Base-by-base conservation (phyloP, 805 yeast species). In the Metschnikowia baotianmanensis region DNA sequence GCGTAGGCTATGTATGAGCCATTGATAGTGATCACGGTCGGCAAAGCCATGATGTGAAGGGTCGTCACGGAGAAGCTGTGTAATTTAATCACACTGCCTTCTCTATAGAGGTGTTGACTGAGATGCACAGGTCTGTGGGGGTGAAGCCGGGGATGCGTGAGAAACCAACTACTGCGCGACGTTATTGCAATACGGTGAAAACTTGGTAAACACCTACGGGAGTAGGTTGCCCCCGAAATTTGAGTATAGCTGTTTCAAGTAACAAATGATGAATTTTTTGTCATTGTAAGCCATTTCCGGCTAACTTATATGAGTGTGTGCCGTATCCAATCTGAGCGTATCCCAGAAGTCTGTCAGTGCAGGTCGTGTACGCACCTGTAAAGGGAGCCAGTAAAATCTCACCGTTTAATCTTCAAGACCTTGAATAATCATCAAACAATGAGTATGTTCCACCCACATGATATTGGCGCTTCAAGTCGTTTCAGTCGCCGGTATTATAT, bases 1-100 rank as follows among this genome's bases (percentile, higher is more conserved):
- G 86, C 78, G 43, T 76, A 65, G 2, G 95, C 86, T 28, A 89
- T 70, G 52, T 74, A 68, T 44, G 74, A 76, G 25, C 85, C 96
- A 61, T 79, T 84, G 56, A 86, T 52, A 19, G 65, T 41, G 15
- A 50, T 30, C 5, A 46, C 28, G 24, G 43, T 35, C 36, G 40
- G 20, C 28, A 16, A 25, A 17, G 42, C 30, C 49, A 42, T 40
- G 18, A 19, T 32, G 28, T 20, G 23, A 12, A 26, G 24, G 13
- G 30, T 31, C 12, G 36, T 31, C 18, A 13, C n/a, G n/a, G n/a
- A n/a, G n/a, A n/a, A n/a, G n/a, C n/a, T n/a, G n/a, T n/a, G n/a
- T n/a, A n/a, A n/a, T n/a, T n/a, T n/a, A n/a, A n/a, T n/a, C n/a
- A n/a, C n/a, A n/a, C n/a, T 30, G 30, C 19, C 34, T 16, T 10